A percentile compares a stretch with the other conserved stretches of the same genome.
phyloP scores from a whole-genome alignment of 2,329 filamentous ascomycete genomes.

The Neonectria punicea region DNA sequence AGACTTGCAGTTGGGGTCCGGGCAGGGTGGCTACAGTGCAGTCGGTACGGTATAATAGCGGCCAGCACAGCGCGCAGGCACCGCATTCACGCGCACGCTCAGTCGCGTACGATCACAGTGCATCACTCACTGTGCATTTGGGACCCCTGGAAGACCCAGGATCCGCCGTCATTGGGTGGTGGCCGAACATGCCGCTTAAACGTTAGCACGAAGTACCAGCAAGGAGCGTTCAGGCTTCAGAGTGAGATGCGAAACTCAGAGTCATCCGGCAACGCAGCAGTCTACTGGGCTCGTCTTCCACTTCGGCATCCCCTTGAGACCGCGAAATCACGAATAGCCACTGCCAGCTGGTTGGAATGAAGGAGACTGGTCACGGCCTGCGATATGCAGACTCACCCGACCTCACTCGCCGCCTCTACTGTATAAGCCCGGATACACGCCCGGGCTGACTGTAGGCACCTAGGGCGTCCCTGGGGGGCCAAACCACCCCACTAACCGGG shows the following conservation, averaged over 20 bases:
- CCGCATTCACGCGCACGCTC: background rate
- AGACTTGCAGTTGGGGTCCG: background rate
- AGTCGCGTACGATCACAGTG: slow-evolving; percentile 23
- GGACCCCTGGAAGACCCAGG: background rate
- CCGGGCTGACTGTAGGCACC: background rate
- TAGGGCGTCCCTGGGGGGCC: slow-evolving; percentile 3
- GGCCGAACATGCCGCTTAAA: background rate
- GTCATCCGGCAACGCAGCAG: too few species aligned
- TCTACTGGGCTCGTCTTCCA: too few species aligned
- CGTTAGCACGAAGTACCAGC: background rate
- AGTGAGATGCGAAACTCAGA: background rate
- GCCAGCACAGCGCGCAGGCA: background rate
- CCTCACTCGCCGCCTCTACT: slow-evolving; percentile 4
- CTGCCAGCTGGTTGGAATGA: slow-evolving; percentile 1
- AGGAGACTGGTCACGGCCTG: background rate
- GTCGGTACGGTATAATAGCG: background rate
- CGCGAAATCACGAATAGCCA: background rate
- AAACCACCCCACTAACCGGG: slow-evolving; percentile 8
- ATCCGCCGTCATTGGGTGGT: background rate
- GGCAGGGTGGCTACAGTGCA: slow-evolving; percentile 13
- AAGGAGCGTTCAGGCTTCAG: background rate
- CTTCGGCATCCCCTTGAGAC: background rate
- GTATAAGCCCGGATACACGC: slow-evolving; percentile 10
- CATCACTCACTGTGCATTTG: slow-evolving; percentile 27
- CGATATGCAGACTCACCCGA: background rate